Base-by-base conservation (phyloP, 2,329 filamentous ascomycete genomes). In the Diaporthe helianthi region DNA sequence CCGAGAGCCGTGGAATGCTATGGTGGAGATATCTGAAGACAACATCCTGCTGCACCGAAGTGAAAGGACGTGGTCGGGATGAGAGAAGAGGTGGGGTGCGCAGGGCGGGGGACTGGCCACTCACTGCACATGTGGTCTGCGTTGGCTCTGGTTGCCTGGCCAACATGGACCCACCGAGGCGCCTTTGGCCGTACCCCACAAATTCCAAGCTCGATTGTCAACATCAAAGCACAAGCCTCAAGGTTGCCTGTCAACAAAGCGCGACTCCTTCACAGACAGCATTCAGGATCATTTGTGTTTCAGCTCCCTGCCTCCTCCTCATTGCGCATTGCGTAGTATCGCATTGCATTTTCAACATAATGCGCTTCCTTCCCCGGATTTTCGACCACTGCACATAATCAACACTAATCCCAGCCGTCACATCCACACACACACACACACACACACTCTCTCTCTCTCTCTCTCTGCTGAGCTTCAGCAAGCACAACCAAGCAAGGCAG, bases 171-270 rank as follows among this genome's bases (percentile, higher is more conserved):
- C 58, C 58, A 49, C 58, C 29, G 9, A 9, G 54, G 49, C 49
- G n/a, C 41, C 33, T 49, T 22, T 19, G 24, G 29, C 1, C 12
- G 1, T 52, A 24, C 67, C 46, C 61, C 46, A 67, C 68, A 69
- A 69, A 60, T 61, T 38, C 63, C 64, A 53, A 29, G 46, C 52
- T 68, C n/a, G 17, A 51, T 22, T 47, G 46, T 51, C 54, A 68
- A 65, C 65, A 58, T 38, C 52, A 54, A 53, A 69, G 41, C 60
- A 31, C 46, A 36, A 49, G 49, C 29, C 31, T 47, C 58, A 49
- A 36, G 58, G n/a, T n/a, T 41, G 49, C 49, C 51, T 65, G 49
- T 69, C 67, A 65, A 65, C 61, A 69, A 65, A 54, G 51, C 60
- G 51, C 67, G 38, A 58, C 51, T 58, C 31, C 41, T 33, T 19